These are phyloP conservation scores for Boletus rufocinnamomeus DNA, from an alignment of 768 basidiomycete species.

Conservation along the genomic window DNA sequence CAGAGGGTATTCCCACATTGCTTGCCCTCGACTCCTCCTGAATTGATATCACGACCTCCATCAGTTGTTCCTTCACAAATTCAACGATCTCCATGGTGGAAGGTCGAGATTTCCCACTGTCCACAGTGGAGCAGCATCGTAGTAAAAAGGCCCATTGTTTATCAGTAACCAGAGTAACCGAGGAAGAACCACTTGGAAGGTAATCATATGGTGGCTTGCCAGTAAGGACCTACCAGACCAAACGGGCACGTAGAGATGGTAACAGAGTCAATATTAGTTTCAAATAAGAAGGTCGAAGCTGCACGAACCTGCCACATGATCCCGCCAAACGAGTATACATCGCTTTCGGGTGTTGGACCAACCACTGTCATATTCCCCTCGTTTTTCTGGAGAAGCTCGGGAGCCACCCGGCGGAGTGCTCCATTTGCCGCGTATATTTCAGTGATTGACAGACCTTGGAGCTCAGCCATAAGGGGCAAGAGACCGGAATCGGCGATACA, in stretches of 20 bases:
- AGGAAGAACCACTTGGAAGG: too few relatives aligned
- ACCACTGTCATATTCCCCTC: too few relatives aligned
- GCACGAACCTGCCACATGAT: not conserved
- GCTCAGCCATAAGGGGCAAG: not conserved
- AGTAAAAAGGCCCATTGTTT: not conserved
- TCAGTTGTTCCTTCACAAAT: not conserved
- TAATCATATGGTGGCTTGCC: not conserved
- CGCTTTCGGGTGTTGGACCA: not conserved
- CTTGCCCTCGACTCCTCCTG: not conserved
- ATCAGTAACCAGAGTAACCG: not conserved
- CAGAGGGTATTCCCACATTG: not conserved
- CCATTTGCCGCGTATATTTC: not conserved
- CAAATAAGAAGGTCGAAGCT: not conserved
- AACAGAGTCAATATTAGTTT: not conserved
- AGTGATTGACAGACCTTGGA: not conserved
- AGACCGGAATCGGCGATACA: not conserved
- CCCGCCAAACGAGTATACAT: not conserved
- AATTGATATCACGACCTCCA: not conserved
- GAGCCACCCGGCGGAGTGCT: not conserved
- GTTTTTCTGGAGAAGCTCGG: not conserved
- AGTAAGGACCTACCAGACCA: not conserved
- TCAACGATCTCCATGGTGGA: not conserved
- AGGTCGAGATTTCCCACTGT: not conserved
- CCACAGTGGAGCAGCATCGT: not conserved
- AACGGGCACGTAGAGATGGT: not conserved